phyloP scores from a whole-genome alignment of 2,329 filamentous ascomycete genomes.

The Colletotrichum acutatum region DNA sequence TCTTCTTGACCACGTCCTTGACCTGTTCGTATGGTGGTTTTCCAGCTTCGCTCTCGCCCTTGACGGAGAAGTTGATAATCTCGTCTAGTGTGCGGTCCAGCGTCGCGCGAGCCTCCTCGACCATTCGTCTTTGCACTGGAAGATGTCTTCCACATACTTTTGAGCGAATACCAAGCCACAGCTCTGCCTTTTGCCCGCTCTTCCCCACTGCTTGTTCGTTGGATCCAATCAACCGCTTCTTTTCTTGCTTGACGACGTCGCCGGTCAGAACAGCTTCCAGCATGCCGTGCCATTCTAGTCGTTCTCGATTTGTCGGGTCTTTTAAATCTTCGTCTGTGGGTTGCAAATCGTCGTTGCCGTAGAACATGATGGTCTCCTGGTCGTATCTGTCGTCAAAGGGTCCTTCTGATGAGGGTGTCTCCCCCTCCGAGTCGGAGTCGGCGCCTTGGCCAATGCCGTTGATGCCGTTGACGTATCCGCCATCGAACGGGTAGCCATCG shows the following conservation, averaged over 20 bases:
- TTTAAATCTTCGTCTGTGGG: slow-evolving; percentile 90
- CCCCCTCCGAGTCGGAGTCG: slow-evolving; percentile 90
- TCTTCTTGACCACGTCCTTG: slow-evolving; percentile 86
- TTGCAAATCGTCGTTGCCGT: slow-evolving; percentile 88
- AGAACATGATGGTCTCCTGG: slow-evolving; percentile 92
- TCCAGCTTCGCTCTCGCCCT: slow-evolving; percentile 90
- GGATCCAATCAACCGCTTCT: slow-evolving; percentile 90
- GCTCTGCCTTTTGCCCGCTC: slow-evolving; percentile 77
- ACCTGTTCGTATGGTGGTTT: slow-evolving; percentile 91
- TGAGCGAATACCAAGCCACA: slow-evolving; percentile 91
- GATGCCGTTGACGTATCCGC: slow-evolving; percentile 68
- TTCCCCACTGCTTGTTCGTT: slow-evolving; percentile 67
- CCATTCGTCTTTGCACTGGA: slow-evolving; percentile 84
- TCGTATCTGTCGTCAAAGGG: slow-evolving; percentile 90
- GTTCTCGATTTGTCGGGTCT: slow-evolving; percentile 87
- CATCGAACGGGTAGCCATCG: slow-evolving; percentile 49
- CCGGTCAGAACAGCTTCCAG: slow-evolving; percentile 93
- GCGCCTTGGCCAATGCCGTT: slow-evolving; percentile 58
- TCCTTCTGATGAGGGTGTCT: slow-evolving; percentile 86
- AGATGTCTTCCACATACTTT: slow-evolving; percentile 86
- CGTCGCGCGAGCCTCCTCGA: slow-evolving; percentile 83
- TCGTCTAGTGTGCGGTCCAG: slow-evolving; percentile 84
- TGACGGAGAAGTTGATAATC: slow-evolving; percentile 93
- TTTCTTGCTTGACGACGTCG: slow-evolving; percentile 97
- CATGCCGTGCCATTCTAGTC: slow-evolving; percentile 98